phyloP scores from a whole-genome alignment of 768 basidiomycete genomes.

The Rhizopogon rudus region DNA sequence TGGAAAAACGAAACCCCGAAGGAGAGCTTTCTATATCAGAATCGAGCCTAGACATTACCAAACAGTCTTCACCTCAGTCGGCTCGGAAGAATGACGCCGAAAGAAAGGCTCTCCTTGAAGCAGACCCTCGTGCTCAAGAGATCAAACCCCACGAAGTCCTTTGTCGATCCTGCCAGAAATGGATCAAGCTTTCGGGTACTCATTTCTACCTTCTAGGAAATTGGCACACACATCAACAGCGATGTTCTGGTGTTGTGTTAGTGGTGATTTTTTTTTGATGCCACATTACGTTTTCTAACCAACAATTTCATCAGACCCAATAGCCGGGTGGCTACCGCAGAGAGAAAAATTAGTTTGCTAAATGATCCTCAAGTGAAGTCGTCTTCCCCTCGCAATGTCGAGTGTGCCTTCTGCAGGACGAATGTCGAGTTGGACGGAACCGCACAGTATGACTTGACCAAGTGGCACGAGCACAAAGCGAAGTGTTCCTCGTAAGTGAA shows the following conservation, averaged over 20 bases:
- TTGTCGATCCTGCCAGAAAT: constrained; percentile 59
- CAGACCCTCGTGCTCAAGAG: constrained; percentile 47
- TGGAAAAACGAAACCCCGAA: not conserved
- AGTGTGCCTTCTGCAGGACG: constrained; percentile 48
- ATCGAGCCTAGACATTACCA: not conserved
- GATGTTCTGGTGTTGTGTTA: constrained; percentile 42
- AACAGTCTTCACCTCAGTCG: constrained; percentile 8
- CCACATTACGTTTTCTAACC: not conserved
- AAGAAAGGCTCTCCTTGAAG: constrained; percentile 46
- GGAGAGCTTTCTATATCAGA: not conserved
- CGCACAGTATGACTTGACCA: constrained; percentile 53
- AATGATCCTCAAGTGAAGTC: constrained; percentile 59
- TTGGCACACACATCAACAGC: constrained; percentile 50
- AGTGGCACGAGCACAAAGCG: constrained; percentile 61
- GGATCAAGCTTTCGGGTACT: constrained; percentile 46
- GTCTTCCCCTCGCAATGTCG: constrained; percentile 40
- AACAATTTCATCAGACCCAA: constrained; percentile 36
- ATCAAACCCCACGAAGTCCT: constrained; percentile 47
- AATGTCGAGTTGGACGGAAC: constrained; percentile 41
- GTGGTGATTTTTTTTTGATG: not conserved
- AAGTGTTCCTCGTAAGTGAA: constrained; percentile 37
- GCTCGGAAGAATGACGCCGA: constrained; percentile 31
- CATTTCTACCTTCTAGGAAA: constrained; percentile 39
- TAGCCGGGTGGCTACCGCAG: constrained; percentile 55
- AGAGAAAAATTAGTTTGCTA: constrained; percentile 55